Evolutionary conservation across 2,329 filamentous ascomycete species (phyloP), one percentile per base, ranked within the genome.

Genomic region (Aureobasidium zeae): DNA sequence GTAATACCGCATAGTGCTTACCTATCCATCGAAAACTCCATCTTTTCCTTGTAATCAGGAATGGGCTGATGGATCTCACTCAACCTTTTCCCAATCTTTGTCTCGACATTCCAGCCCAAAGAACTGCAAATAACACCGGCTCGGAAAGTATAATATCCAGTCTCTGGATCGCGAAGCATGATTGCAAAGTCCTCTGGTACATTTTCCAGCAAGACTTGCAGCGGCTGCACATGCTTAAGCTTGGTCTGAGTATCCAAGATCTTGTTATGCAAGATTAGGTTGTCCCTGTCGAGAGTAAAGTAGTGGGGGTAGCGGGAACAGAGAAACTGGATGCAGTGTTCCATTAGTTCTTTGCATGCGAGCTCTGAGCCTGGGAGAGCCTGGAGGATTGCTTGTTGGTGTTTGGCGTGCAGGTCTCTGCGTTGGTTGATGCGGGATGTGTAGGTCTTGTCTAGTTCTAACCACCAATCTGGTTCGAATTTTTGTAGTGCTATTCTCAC

Each of bases 11-110:
- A 10, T 12, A 24, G 2, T 4, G 10, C 72, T 38, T 63, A 86
- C 75, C 84, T 72, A 55, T 93, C 85, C 81, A 94, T 88, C 29
- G 82, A 87, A 50, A 86, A 83, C 26, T 82, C 75, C 82, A 93
- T 87, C 66, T 88, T 93, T 58, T 85, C 81, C 52, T 83, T 83
- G 60, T 89, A 93, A 54, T 91, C 83, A 0, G 86, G 86, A 16
- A 94, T 81, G 0, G 74, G 71, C 1, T 64, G 64, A 57, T 94
- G 86, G 48, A 94, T 89, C 46, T 78, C 73, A 9, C 79, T 69
- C 11, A 94, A 65, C 16, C 73, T 72, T 51, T 79, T 62, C 0
- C 83, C 84, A 43, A 91, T 79, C 65, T 93, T 91, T 17, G 73
- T 74, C 0, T 69, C 74, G 0, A 91, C 64, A 51, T 81, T 84